Percentiles rank a stretch among this genome's conserved stretches.
These are phyloP conservation scores for Platanus orientalis DNA, from an alignment of 164 flowering plant genomes.

Conservation along the genomic window DNA sequence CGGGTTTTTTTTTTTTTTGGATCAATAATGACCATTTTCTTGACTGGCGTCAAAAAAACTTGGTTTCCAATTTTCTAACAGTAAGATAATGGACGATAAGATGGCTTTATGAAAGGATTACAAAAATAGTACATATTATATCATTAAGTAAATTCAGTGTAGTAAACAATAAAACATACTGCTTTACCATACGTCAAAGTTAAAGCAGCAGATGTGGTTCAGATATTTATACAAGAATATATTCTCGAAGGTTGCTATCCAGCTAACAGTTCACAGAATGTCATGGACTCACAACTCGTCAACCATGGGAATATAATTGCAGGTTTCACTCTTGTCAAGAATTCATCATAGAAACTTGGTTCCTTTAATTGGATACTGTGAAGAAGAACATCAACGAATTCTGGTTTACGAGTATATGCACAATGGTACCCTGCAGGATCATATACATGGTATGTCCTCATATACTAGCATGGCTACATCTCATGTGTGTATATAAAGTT, in stretches of 20 bases:
- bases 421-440: constrained; percentile 86
- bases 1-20: too few species aligned
- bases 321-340: constrained; percentile 91
- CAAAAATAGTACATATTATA: too few species aligned
- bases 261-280: not conserved
- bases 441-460: constrained; percentile 54
- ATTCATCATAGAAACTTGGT: constrained; percentile 96
- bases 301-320: constrained; percentile 20
- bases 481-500: not conserved
- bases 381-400: constrained; percentile 66
- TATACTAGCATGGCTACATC: not conserved
- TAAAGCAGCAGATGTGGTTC: too few species aligned
- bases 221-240: too few species aligned
- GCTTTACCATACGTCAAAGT: too few species aligned
- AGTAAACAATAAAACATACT: too few species aligned
- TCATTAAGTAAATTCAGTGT: too few species aligned
- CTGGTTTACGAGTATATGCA: constrained; percentile 98
- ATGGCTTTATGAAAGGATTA: too few species aligned
- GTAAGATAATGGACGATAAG: too few species aligned
- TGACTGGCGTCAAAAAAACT: too few species aligned
- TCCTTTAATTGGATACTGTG: constrained; percentile 84
- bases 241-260: not conserved
- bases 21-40: too few species aligned
- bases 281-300: constrained; percentile 8
- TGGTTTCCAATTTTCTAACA: too few species aligned